These are phyloP conservation scores for Cutaneotrichosporon curvatum DNA, from an alignment of 1,284 basidiomycete species.

Conservation along the genomic window DNA sequence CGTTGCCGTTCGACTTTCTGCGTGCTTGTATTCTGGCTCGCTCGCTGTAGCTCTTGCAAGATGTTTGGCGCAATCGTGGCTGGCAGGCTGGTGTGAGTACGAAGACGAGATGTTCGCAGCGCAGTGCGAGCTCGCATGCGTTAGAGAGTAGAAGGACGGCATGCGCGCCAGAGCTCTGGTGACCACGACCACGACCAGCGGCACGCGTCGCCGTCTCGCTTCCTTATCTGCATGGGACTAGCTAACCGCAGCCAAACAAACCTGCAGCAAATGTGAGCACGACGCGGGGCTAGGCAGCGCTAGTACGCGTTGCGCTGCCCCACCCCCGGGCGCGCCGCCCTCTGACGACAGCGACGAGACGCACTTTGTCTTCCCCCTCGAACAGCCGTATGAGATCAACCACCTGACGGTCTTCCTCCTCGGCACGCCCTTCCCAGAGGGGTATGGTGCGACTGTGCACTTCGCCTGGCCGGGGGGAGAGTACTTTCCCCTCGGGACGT, in stretches of 20 bases:
- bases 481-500: conserved; percentile 83
- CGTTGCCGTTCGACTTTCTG: no score
- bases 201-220: no score
- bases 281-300: no score
- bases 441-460: conserved; percentile 82
- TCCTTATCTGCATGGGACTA: neutral
- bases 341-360: conserved; percentile 56
- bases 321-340: no score
- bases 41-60: neutral
- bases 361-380: conserved; percentile 73
- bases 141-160: neutral
- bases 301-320: no score
- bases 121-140: no score
- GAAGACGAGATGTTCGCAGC: neutral
- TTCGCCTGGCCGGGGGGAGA: conserved; percentile 83
- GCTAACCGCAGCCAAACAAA: conserved; percentile 41
- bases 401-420: conserved; percentile 83
- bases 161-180: no score
- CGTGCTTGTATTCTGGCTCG: neutral
- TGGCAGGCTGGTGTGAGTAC: conserved; percentile 43
- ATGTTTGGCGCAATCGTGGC: conserved; percentile 48
- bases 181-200: no score
- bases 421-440: conserved; percentile 77
- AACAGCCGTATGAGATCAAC: conserved; percentile 69
- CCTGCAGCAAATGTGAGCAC: conserved; percentile 41